Base-by-base conservation (phyloP, 768 basidiomycete genomes). In the Podaxis rugospora region DNA sequence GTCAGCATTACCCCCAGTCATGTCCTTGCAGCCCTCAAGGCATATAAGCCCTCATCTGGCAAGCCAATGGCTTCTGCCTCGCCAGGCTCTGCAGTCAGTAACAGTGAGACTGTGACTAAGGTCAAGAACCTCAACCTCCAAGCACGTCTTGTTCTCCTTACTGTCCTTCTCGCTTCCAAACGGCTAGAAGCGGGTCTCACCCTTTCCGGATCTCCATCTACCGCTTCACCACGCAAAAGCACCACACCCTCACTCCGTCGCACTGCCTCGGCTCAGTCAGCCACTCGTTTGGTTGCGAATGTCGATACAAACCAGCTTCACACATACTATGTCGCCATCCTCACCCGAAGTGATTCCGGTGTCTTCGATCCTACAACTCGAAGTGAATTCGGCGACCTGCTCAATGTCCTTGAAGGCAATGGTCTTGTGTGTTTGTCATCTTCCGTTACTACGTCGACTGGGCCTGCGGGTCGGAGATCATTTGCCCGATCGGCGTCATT, bases 351-450 rank as follows among this genome's bases (percentile, higher is more conserved):
- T 10, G 83, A 83, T 21, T 75, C 73, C 14, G 81, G 80, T 14
- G 69, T 83, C 4, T 87, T 91, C 63, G 74, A 80, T 2, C 78
- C 88, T 2, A 89, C 88, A 1, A 89, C 87, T 9, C 80, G 89
- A 7, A 89, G 83, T 68, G 91, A 93, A 66, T 92, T 94, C 64
- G 75, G 79, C 0, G 92, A 94, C 65, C 76, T 93, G 2, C 67
- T 89, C 0, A 81, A 83, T 25, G 75, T 93, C 51, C 74, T 94
- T 39, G 92, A 94, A 72, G 89, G 88, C 3, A 79, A 83, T 5
- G 92, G 92, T 1, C 75, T 91, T 5, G 72, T 89, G 7, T 76
- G 78, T 52, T 64, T 80, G 2, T 73, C 77, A 10, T 76, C 74
- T 10, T 75, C 70, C 57, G 64, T 72, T 21, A 63, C 73, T 3